These are phyloP conservation scores for Begonia loranthoides DNA, from an alignment of 306 rosid genomes.

Conservation along the genomic window DNA sequence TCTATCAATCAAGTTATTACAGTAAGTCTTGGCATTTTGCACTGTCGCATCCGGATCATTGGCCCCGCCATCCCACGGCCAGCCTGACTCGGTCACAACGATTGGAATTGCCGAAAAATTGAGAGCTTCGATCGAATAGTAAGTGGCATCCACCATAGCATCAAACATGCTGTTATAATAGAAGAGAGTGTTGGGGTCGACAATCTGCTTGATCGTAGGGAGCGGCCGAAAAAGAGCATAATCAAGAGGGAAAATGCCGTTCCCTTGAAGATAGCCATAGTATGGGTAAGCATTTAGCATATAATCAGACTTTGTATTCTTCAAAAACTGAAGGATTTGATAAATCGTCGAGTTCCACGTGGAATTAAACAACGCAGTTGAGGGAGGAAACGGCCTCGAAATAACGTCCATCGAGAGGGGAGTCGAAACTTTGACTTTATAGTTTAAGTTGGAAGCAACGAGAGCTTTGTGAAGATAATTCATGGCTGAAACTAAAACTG, in stretches of 20 bases:
- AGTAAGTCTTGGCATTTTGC: constrained; percentile 57
- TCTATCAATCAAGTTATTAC: constrained; percentile 52
- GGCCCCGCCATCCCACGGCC: constrained; percentile 75
- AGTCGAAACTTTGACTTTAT: constrained; percentile 61
- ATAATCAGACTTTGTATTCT: constrained; percentile 51
- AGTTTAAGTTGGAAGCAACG: constrained; percentile 68
- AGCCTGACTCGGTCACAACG: constrained; percentile 77
- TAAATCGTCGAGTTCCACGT: constrained; percentile 54
- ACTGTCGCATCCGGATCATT: constrained; percentile 66
- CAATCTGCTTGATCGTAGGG: constrained; percentile 83
- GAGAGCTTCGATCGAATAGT: constrained; percentile 58
- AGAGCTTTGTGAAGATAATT: constrained; percentile 54
- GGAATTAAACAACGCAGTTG: constrained; percentile 60
- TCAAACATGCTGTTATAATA: constrained; percentile 84
- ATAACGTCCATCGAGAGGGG: constrained; percentile 76
- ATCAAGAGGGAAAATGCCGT: constrained; percentile 73
- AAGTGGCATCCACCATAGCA: constrained; percentile 89
- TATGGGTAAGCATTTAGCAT: constrained; percentile 60
- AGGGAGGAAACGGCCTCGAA: constrained; percentile 76
- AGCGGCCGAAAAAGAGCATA: constrained; percentile 74
- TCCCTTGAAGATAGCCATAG: constrained; percentile 46
- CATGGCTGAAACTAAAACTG: constrained; percentile 75
- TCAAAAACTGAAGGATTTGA: constrained; percentile 58
- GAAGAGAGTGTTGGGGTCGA: constrained; percentile 81
- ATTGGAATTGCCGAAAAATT: constrained; percentile 57